Base-by-base conservation (phyloP, 1,284 basidiomycete species). In the Ganoderma lingzhi region DNA sequence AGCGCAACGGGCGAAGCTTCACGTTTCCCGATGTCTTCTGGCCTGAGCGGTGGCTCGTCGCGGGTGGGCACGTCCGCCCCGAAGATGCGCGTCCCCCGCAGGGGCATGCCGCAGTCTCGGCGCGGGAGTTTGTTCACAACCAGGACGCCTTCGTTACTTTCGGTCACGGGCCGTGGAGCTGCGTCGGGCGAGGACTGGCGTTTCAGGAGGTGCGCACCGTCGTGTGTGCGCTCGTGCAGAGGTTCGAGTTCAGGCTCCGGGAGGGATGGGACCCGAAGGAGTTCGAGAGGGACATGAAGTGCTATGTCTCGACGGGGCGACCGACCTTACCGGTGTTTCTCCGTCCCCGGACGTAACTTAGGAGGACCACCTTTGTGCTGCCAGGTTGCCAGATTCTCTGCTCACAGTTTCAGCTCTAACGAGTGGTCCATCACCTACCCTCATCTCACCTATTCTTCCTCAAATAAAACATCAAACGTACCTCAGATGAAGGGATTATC, bases 131-230 rank as follows among this genome's bases (percentile, higher is more conserved):
- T 39, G 64, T 72, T 14, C 74, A 75, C 65, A 71, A 76, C 70
- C 19, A 65, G 1, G 65, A 64, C 45, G 78, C 77, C 8, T 80
- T 71, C 67, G 64, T 77, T 9, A 77, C 78, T 6, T 79, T 79
- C 72, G 77, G 75, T 12, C 69, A 66, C 60, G 79, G 78, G 2
- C 71, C 76, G 6, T 65, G 75, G 41, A 78, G 74, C 66, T 81
- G 80, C 69, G 76, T 76, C 1, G 79, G 79, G 0, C 78, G 78
- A 64, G 69, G 70, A 55, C 73, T 81, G 37, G 80, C 79, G 6
- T 37, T 75, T 68, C 68, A 59, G 14, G 63, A 69, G 63, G 44
- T 65, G 45, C 69, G 74, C 10, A 73, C 72, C 55, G 72, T 63
- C n/a, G 58, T 64, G 2, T 60, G 45, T 14, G 62, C 62, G 35